These are phyloP conservation scores for Cyclotella cryptica DNA, from an alignment of 108 stramenopile species.

Conservation along the genomic window DNA sequence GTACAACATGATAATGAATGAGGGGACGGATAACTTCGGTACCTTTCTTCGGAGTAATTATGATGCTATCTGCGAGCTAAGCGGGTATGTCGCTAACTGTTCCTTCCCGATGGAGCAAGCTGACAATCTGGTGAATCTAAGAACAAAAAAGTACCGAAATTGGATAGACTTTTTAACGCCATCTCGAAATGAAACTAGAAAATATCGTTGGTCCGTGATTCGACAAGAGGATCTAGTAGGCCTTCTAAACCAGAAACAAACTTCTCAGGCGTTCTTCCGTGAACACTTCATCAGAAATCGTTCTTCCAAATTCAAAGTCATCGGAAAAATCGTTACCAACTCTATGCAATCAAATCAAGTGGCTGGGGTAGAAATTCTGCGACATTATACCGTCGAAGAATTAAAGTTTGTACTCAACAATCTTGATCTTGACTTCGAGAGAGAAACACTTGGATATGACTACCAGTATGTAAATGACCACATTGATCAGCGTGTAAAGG, in stretches of 20 bases:
- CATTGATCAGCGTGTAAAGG: conserved; percentile 1
- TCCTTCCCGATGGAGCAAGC: conserved; percentile 13
- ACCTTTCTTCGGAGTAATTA: conserved; percentile 1
- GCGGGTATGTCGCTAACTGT: neutral
- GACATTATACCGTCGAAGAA: neutral
- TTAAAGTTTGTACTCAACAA: conserved; percentile 8
- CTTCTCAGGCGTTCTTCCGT: neutral
- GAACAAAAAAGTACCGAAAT: conserved; percentile 14
- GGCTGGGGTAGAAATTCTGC: neutral
- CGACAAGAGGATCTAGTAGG: conserved; percentile 14
- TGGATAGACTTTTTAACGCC: conserved; percentile 7
- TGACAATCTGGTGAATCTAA: conserved; percentile 5
- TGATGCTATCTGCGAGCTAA: neutral
- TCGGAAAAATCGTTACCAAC: conserved; percentile 5
- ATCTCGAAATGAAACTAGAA: neutral
- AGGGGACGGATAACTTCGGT: conserved; percentile 7
- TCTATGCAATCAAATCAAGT: conserved; percentile 9
- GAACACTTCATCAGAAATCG: neutral
- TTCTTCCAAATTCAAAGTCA: neutral
- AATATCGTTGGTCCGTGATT: conserved; percentile 3
- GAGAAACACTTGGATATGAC: conserved; percentile 3
- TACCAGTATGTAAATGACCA: conserved; percentile 9
- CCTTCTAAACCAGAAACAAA: neutral
- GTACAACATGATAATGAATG: conserved; percentile 20
- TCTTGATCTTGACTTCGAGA: conserved; percentile 13